Base-by-base conservation (phyloP, 306 rosid species). In the Castanea sativa region DNA sequence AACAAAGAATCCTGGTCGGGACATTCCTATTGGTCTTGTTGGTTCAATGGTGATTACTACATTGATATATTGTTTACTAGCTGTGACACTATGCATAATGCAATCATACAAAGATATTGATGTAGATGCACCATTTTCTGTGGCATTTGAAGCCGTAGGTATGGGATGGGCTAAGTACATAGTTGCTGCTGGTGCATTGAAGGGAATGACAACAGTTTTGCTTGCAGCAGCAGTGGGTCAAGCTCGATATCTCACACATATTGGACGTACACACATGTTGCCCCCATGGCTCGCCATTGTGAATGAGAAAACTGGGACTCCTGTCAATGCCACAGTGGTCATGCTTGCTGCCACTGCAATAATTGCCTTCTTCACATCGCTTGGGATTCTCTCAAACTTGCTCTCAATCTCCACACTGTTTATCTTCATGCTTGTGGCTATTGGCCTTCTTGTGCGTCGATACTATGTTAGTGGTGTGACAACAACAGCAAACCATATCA, bases 181-280 rank as follows among this genome's bases (percentile, higher is more conserved):
- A 4, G 96, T 94, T 1, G 92, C 97, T 0, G 82, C 83, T 0
- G 98, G 98, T 0, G 98, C 97, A 0, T 41, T 94, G 52, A 92
- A 94, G 73, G 98, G 98, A 6, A 94, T 94, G 97, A 94, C 96
- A 6, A 92, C 94, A 0, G 98, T 88, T 8, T 69, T 94, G 71
- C 81, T 94, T 33, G 97, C 89, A 5, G 68, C 83, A 1, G 92
- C 91, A 0, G 93, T 94, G 13, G 97, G 97, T 1, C 98, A 94
- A 29, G 98, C 96, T 0, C 88, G 98, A 21, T 94, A 94, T 41
- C 79, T 94, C 16, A 94, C 97, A 0, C 98, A 94, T 82, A 94
- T 94, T 71, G 93, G 94, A 2, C 82, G 98, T 9, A 92, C 97
- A 2, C 98, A 94, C 83, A 88, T 94, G 98, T 55, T 92, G 90